phyloP scores from a whole-genome alignment of 2,329 filamentous ascomycete species.

The Curvularia spicifera region DNA sequence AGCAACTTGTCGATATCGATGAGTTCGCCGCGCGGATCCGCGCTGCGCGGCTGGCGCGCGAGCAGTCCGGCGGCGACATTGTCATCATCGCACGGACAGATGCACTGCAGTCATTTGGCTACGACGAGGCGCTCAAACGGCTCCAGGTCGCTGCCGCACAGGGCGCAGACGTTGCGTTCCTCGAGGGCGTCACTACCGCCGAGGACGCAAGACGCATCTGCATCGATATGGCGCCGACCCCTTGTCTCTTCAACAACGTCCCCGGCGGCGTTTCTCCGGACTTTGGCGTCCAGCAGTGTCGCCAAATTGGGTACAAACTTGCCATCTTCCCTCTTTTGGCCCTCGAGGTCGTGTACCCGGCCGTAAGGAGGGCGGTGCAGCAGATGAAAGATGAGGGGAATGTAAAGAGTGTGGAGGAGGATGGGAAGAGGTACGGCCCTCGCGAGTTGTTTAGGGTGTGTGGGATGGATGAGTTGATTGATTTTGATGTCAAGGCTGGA shows the following conservation, averaged over 20 bases:
- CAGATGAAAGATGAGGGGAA: slow-evolving; percentile 38
- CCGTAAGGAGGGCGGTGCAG: slow-evolving; percentile 37
- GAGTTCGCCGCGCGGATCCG: slow-evolving; percentile 64
- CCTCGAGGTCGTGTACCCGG: slow-evolving; percentile 44
- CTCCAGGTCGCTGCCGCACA: slow-evolving; percentile 59
- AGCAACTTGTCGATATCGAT: slow-evolving; percentile 62
- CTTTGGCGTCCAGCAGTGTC: slow-evolving; percentile 60
- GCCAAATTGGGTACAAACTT: slow-evolving; percentile 63
- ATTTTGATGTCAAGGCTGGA: slow-evolving; percentile 57
- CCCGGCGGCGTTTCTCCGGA: slow-evolving; percentile 63
- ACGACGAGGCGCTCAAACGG: slow-evolving; percentile 61
- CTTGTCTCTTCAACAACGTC: slow-evolving; percentile 65
- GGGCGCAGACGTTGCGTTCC: slow-evolving; percentile 66
- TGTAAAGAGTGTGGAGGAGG: slow-evolving; percentile 47
- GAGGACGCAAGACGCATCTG: slow-evolving; percentile 59
- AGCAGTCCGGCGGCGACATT: slow-evolving; percentile 61
- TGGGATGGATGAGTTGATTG: slow-evolving; percentile 59
- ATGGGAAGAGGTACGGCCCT: slow-evolving; percentile 55
- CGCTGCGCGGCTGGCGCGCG: slow-evolving; percentile 60
- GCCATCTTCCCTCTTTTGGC: slow-evolving; percentile 61
- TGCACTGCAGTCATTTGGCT: slow-evolving; percentile 63
- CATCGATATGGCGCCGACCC: slow-evolving; percentile 57
- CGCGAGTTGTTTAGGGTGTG: slow-evolving; percentile 60
- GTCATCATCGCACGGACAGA: slow-evolving; percentile 71
- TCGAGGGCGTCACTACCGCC: slow-evolving; percentile 63